Percentiles rank a stretch among this genome's conserved stretches.
These are phyloP conservation scores for Pseudoscleropodium purum DNA, from an alignment of 225 moss, liverwort and hornwort genomes.

Conservation along the genomic window DNA sequence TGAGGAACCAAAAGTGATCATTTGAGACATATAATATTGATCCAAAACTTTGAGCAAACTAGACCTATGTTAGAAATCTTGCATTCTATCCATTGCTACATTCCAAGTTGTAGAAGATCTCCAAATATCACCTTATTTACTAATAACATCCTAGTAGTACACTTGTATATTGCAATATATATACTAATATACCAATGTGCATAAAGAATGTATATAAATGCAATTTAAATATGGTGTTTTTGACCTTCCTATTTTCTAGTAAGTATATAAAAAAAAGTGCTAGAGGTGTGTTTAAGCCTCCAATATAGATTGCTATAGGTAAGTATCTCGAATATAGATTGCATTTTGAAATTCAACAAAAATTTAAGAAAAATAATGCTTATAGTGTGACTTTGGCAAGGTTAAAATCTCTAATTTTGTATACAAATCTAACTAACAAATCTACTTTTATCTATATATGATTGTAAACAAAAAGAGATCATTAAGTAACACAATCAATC, in stretches of 20 bases:
- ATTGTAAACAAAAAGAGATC: neutral
- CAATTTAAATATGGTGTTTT: neutral
- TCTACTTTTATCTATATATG: neutral
- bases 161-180: neutral
- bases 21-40: neutral
- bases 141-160: neutral
- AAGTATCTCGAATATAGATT: neutral
- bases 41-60: neutral
- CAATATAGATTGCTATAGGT: too few relatives aligned
- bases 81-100: neutral
- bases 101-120: neutral
- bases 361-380: neutral
- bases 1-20: neutral
- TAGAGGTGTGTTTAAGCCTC: too few relatives aligned
- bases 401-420: neutral
- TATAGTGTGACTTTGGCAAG: neutral
- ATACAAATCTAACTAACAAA: neutral
- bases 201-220: neutral
- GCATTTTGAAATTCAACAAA: neutral
- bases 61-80: neutral
- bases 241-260: neutral
- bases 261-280: too few relatives aligned
- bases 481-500: neutral
- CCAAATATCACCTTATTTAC: neutral
- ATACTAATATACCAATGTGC: neutral